These are phyloP conservation scores for Aegilops longissima DNA, from an alignment of 176 grass and related monocot genomes.

Conservation along the genomic window DNA sequence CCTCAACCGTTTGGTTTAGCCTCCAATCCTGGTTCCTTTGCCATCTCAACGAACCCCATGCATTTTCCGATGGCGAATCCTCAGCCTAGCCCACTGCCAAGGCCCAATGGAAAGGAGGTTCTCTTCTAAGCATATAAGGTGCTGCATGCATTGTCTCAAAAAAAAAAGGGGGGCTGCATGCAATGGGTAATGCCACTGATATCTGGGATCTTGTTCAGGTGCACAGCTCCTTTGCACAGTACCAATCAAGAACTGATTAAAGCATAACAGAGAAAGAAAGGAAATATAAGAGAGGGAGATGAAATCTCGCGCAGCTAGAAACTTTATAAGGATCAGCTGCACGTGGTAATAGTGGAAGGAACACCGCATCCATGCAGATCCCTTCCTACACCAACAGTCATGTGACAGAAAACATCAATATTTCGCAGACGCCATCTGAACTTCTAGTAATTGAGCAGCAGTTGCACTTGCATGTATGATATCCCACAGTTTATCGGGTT, in stretches of 20 bases:
- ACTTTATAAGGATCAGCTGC: slow-evolving; percentile 3
- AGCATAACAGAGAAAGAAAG: not conserved
- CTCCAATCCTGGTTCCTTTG: slow-evolving; percentile 31
- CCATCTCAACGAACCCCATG: slow-evolving; percentile 22
- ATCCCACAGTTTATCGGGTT: slow-evolving; percentile 5
- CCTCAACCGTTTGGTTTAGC: slow-evolving; percentile 25
- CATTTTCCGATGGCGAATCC: slow-evolving; percentile 33
- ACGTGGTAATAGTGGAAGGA: not conserved
- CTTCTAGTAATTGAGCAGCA: slow-evolving; percentile 12
- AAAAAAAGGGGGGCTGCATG: not conserved
- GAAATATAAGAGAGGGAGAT: not conserved
- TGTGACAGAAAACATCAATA: slow-evolving; percentile 1
- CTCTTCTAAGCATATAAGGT: slow-evolving; percentile 14
- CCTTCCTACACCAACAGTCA: not conserved
- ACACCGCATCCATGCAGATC: not conserved
- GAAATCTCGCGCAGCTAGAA: not conserved
- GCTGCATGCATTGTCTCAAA: not conserved
- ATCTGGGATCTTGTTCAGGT: slow-evolving; percentile 10
- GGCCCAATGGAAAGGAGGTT: slow-evolving; percentile 49
- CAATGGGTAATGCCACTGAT: not conserved
- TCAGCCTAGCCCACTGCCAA: slow-evolving; percentile 44
- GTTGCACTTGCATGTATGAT: slow-evolving; percentile 3
- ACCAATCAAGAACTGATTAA: not conserved
- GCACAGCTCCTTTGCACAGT: not conserved
- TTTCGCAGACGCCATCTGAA: slow-evolving; percentile 17